Evolutionary conservation across 768 basidiomycete species (phyloP).

Genomic region (Podaxis sp.): DNA sequence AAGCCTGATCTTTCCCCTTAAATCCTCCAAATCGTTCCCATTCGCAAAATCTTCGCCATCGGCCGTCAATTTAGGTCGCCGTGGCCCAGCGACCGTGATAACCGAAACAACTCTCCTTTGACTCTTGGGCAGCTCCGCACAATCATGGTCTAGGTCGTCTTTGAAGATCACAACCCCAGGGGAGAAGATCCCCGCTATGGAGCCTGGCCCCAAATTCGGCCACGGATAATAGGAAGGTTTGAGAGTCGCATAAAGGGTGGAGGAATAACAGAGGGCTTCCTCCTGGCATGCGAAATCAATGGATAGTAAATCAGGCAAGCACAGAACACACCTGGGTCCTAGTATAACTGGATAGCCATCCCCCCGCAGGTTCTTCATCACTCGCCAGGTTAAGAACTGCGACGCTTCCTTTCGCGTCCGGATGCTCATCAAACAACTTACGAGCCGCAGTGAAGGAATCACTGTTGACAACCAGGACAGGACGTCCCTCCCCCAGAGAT

Average conservation of each 20-base stretch:
- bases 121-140: constrained; percentile 28
- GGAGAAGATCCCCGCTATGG: constrained; percentile 39
- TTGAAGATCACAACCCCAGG: constrained; percentile 47
- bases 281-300: constrained; percentile 26
- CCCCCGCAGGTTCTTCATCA: constrained; percentile 30
- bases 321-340: constrained; percentile 29
- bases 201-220: constrained; percentile 42
- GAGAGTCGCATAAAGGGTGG: constrained; percentile 42
- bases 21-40: constrained; percentile 28
- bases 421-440: constrained; percentile 25
- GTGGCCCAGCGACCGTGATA: constrained; percentile 45
- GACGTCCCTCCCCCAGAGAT: background rate
- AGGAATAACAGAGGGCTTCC: constrained; percentile 48
- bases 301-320: background rate
- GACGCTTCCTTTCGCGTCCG: constrained; percentile 24
- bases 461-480: constrained; percentile 28
- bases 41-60: constrained; percentile 23
- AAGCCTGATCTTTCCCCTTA: constrained; percentile 41
- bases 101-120: constrained; percentile 40
- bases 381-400: constrained; percentile 41
- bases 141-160: constrained; percentile 42
- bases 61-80: constrained; percentile 27
- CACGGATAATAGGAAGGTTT: constrained; percentile 42
- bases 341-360: constrained; percentile 27
- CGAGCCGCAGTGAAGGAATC: constrained; percentile 39